A percentile compares a stretch with the other conserved stretches of the same genome.
These are phyloP conservation scores for Bruguiera parviflora DNA, from an alignment of 345 rosid species.

Conservation along the genomic window DNA sequence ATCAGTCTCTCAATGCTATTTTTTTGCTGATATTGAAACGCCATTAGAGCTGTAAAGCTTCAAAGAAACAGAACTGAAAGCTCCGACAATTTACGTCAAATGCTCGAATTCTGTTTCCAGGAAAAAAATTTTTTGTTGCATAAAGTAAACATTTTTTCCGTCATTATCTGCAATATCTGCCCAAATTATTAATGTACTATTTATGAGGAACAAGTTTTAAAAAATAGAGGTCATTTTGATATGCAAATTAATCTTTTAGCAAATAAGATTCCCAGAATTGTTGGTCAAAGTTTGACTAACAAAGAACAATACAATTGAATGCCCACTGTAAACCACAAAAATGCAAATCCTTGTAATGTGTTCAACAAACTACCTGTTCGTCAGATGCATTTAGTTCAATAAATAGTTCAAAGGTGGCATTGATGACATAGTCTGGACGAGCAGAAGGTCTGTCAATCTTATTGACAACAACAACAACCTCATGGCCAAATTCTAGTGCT, in stretches of 20 bases:
- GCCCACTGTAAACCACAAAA: background rate
- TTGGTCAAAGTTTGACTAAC: background rate
- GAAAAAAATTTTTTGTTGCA: no score
- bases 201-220: background rate
- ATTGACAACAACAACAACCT: slow-evolving; percentile 94
- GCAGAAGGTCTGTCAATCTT: slow-evolving; percentile 96
- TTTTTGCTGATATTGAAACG: background rate
- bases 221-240: slow-evolving; percentile 1
- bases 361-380: slow-evolving; percentile 61
- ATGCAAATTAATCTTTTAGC: background rate
- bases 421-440: slow-evolving; percentile 87
- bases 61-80: background rate
- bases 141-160: no score
- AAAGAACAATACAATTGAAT: background rate
- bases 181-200: background rate
- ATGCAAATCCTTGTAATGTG: slow-evolving; percentile 12
- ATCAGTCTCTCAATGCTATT: slow-evolving; percentile 9
- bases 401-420: slow-evolving; percentile 93
- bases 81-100: background rate
- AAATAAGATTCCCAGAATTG: background rate
- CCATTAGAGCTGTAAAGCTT: slow-evolving; percentile 9
- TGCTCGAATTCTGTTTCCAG: background rate
- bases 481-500: slow-evolving; percentile 94
- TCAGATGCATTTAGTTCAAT: slow-evolving; percentile 95
- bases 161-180: slow-evolving; percentile 4